Percentiles rank a stretch among this genome's conserved stretches.
Conservation (phyloP, 1,284 basidiomycete genomes). For the Porogramme epimiltina region DNA sequence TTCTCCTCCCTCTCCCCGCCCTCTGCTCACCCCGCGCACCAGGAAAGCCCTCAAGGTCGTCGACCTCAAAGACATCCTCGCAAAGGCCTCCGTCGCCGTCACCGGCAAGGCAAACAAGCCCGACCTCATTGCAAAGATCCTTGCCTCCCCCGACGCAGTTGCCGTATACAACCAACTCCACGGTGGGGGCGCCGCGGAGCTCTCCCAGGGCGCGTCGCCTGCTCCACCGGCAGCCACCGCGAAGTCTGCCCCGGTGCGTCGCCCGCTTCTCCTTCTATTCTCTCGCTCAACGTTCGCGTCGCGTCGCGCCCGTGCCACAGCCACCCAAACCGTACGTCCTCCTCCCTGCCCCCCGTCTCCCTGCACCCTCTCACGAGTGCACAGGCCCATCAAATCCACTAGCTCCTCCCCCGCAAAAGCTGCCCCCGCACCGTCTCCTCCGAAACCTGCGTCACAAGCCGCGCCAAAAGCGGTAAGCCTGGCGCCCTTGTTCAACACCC, state of each 20-base stretch:
- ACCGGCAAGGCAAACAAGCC: conserved; percentile 63
- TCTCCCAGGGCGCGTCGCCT: too few species aligned
- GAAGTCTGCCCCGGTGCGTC: conserved; percentile 28
- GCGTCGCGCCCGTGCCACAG: conserved; percentile 34
- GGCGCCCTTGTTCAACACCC: background rate
- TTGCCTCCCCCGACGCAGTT: conserved; percentile 52
- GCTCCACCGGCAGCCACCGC: conserved; percentile 10
- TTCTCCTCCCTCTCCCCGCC: background rate
- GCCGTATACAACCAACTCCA: conserved; percentile 45
- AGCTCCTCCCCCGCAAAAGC: conserved; percentile 1
- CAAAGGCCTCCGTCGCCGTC: conserved; percentile 47
- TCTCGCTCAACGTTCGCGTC: conserved; percentile 9
- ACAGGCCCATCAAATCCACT: conserved; percentile 4
- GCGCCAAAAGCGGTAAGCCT: conserved; percentile 13
- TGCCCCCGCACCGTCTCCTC: background rate
- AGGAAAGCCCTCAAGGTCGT: conserved; percentile 70
- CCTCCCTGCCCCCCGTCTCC: background rate
- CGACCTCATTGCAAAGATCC: conserved; percentile 66
- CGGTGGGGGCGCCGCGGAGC: conserved; percentile 8
- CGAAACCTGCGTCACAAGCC: conserved; percentile 14
- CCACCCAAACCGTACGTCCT: conserved; percentile 48
- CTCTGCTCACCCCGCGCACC: conserved; percentile 12
- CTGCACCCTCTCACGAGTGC: background rate
- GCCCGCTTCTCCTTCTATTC: background rate
- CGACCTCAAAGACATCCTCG: conserved; percentile 66